Conservation (phyloP, 1,284 basidiomycete genomes). For the Ganoderma boninense region DNA sequence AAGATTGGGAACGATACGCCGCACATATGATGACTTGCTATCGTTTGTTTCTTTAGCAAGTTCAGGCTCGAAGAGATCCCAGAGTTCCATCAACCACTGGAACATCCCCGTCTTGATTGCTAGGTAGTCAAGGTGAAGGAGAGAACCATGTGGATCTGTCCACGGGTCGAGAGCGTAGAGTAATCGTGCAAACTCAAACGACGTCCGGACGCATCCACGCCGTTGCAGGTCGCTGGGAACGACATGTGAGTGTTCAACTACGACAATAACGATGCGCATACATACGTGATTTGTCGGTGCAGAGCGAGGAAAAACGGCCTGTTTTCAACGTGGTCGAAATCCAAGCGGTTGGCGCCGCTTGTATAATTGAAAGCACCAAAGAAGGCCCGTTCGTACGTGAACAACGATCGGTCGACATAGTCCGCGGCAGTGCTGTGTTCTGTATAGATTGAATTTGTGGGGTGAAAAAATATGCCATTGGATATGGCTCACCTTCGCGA, state of each 20-base stretch:
- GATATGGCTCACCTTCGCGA: slow-evolving; percentile 72
- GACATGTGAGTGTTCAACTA: slow-evolving; percentile 22
- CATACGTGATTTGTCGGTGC: slow-evolving; percentile 78
- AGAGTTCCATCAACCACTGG: slow-evolving; percentile 81
- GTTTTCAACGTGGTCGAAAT: slow-evolving; percentile 88
- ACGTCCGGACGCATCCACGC: slow-evolving; percentile 87
- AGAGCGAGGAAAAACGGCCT: slow-evolving; percentile 86
- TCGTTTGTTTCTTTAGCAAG: slow-evolving; percentile 42
- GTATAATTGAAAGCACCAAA: slow-evolving; percentile 86
- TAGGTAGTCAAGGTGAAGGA: slow-evolving; percentile 87
- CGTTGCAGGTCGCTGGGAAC: slow-evolving; percentile 75
- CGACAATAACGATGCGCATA: slow-evolving; percentile 5
- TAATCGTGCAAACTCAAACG: slow-evolving; percentile 89
- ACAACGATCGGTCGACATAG: slow-evolving; percentile 86
- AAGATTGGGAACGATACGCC: slow-evolving; percentile 26
- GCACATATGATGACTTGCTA: slow-evolving; percentile 58
- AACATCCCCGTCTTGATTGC: slow-evolving; percentile 83
- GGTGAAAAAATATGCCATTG: slow-evolving; percentile 2
- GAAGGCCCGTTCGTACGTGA: slow-evolving; percentile 89
- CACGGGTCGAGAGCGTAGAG: slow-evolving; percentile 85
- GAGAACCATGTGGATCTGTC: slow-evolving; percentile 85
- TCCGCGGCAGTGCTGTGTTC: slow-evolving; percentile 88
- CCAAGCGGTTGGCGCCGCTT: slow-evolving; percentile 80
- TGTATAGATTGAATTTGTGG: slow-evolving; percentile 37
- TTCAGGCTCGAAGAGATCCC: slow-evolving; percentile 53